Evolutionary conservation across 2,329 filamentous ascomycete genomes (phyloP), one percentile per base, ranked within the genome.

Genomic region (Diplodia sapinea): DNA sequence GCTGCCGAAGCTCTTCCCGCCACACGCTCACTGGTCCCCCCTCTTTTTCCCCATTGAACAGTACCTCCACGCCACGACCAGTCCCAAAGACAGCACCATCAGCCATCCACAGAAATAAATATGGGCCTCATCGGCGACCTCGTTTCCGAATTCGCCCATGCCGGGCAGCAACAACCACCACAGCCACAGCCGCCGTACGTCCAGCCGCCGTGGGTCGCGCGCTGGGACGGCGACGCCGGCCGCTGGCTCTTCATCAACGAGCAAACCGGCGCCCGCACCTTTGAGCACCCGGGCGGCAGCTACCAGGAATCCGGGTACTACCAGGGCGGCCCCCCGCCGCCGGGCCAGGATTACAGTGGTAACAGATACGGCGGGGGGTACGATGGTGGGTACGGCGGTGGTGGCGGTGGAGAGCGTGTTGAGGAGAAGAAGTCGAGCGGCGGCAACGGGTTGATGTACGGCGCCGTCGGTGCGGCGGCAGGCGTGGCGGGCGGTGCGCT

Each of bases 171-270:
- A 17, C 54, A 59, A 15, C 26, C 26, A 26, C 26, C 26, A 26
- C 51, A 36, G 38, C 47, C 31, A 1, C 47, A 33, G 9, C 66
- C 66, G 29, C 66, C 66, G 6, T 51, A 17, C 8, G 49, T 68
- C 38, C 59, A 56, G 20, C 56, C 59, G 11, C 66, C 66, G 33
- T 68, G 66, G 66, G 31, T 68, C 29, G 66, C 66, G 57, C 66
- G 57, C 29, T 68, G 66, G 66, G 57, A 64, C 36, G 17, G 20
- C 51, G n/a, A 38, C 7, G 57, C 57, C 36, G 50, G 72, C 74
- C 66, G 81, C 71, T 83, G 79, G 76, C 72, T 80, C 72, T 84
- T 79, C 74, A 73, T 83, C 69, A 84, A 84, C 73, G 75, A 80
- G 65, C 75, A 82, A 70, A 84, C 77, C 26, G 82, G 82, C 49